Conservation (phyloP, 768 basidiomycete genomes). For the Dictyophora rubrovolvata region DNA sequence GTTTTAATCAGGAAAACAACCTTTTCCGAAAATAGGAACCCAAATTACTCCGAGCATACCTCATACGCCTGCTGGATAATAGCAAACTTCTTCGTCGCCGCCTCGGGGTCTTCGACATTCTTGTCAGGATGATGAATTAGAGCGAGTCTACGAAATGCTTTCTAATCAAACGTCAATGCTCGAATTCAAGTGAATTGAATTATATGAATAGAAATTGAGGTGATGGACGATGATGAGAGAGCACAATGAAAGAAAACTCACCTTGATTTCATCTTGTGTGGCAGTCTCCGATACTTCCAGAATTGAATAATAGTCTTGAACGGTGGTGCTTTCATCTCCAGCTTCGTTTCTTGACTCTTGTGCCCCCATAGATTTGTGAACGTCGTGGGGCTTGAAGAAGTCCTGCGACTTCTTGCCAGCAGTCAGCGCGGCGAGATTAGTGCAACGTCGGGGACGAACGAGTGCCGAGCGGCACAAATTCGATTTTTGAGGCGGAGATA, state of each 20-base stretch:
- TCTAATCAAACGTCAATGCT: constrained; percentile 30
- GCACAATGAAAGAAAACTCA: constrained; percentile 18
- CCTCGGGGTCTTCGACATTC: constrained; percentile 74
- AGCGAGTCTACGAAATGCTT: constrained; percentile 76
- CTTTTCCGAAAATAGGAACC: not conserved
- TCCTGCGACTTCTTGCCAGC: too few species aligned
- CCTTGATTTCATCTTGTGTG: constrained; percentile 84
- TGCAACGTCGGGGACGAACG: too few species aligned
- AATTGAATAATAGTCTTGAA: constrained; percentile 71
- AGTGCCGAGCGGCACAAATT: too few species aligned
- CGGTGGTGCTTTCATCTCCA: constrained; percentile 15
- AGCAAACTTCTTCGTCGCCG: constrained; percentile 80
- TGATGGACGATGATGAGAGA: not conserved
- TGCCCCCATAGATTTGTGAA: constrained; percentile 46
- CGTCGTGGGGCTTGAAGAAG: not conserved
- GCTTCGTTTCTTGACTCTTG: constrained; percentile 42
- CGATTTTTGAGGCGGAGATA: too few species aligned
- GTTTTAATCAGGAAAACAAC: not conserved
- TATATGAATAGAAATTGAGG: not conserved
- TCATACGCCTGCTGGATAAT: constrained; percentile 92
- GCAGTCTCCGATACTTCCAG: constrained; percentile 76
- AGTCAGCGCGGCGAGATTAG: too few species aligned
- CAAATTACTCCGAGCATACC: constrained; percentile 31
- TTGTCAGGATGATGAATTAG: constrained; percentile 84
- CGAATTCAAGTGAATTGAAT: not conserved